Conservation (phyloP, 495 filamentous ascomycete genomes). For the Stereocaulon alpinum region DNA sequence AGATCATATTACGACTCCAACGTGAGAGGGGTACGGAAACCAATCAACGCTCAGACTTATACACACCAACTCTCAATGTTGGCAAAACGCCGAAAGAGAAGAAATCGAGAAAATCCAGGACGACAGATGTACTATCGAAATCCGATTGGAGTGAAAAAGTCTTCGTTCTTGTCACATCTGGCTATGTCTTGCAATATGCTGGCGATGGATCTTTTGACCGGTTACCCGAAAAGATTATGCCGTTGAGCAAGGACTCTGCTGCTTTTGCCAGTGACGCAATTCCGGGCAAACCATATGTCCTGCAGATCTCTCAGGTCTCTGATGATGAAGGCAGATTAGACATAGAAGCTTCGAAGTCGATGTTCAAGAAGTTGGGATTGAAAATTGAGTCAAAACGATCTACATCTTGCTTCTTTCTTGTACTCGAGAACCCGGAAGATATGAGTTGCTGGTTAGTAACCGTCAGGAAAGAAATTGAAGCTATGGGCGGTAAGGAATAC, state of each 20-base stretch:
- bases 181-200: conserved; percentile 79
- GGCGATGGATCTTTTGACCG: conserved; percentile 72
- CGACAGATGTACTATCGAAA: conserved; percentile 51
- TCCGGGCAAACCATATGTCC: conserved; percentile 82
- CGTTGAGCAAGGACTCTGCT: conserved; percentile 72
- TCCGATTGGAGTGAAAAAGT: conserved; percentile 75
- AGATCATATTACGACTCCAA: conserved; percentile 50
- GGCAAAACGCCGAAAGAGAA: conserved; percentile 34
- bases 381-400: conserved; percentile 51
- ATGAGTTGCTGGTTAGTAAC: conserved; percentile 73
- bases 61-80: not conserved
- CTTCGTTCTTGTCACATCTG: conserved; percentile 70
- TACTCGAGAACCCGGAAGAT: conserved; percentile 69
- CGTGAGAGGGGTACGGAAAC: conserved; percentile 38
- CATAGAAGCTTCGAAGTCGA: conserved; percentile 44
- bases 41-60: conserved; percentile 30
- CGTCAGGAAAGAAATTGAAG: conserved; percentile 57
- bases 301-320: conserved; percentile 75
- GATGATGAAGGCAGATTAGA: conserved; percentile 45
- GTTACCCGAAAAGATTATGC: conserved; percentile 76
- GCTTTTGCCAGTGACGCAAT: conserved; percentile 92
- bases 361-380: conserved; percentile 63
- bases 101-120: conserved; percentile 33
- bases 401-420: conserved; percentile 61
- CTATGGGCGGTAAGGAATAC: conserved; percentile 55